Evolutionary conservation across 2,329 filamentous ascomycete species (phyloP).

Genomic region (Colletotrichum liriopes): DNA sequence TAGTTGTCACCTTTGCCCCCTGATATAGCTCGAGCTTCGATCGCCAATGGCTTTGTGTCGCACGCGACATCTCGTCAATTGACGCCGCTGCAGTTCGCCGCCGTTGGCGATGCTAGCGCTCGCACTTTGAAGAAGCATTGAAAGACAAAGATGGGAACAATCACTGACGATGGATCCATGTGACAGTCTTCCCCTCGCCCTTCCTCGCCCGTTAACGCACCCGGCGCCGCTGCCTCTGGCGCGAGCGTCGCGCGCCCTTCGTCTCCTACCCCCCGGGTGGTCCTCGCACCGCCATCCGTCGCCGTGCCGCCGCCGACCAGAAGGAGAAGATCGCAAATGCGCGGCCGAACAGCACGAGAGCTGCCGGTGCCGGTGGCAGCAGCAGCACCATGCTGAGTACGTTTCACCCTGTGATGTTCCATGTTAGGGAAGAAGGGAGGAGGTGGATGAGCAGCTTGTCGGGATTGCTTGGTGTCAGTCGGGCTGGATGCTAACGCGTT

Average conservation of each 20-base stretch:
- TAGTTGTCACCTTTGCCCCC: conserved; percentile 12
- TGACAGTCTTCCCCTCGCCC: conserved; percentile 72
- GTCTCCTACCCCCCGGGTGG: conserved; percentile 91
- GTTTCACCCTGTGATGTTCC: conserved; percentile 53
- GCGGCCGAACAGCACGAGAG: conserved; percentile 90
- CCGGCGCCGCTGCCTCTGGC: conserved; percentile 72
- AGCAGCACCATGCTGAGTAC: conserved; percentile 98
- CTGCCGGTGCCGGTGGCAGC: conserved; percentile 94
- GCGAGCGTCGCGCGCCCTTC: conserved; percentile 82
- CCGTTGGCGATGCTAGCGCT: neutral
- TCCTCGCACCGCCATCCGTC: conserved; percentile 93
- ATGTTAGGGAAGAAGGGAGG: neutral
- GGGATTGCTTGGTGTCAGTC: no score
- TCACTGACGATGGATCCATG: conserved; percentile 13
- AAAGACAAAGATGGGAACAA: neutral
- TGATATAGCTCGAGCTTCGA: neutral
- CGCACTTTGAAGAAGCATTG: neutral
- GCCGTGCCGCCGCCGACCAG: conserved; percentile 95
- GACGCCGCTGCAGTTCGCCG: neutral
- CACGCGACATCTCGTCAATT: neutral
- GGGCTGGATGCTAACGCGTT: conserved; percentile 47
- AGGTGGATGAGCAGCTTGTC: neutral
- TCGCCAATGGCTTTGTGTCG: neutral
- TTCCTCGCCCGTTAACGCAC: conserved; percentile 71
- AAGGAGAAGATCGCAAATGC: conserved; percentile 98